phyloP scores from a whole-genome alignment of 31 red algal species.

The Pterothamnion heteromorphum region DNA sequence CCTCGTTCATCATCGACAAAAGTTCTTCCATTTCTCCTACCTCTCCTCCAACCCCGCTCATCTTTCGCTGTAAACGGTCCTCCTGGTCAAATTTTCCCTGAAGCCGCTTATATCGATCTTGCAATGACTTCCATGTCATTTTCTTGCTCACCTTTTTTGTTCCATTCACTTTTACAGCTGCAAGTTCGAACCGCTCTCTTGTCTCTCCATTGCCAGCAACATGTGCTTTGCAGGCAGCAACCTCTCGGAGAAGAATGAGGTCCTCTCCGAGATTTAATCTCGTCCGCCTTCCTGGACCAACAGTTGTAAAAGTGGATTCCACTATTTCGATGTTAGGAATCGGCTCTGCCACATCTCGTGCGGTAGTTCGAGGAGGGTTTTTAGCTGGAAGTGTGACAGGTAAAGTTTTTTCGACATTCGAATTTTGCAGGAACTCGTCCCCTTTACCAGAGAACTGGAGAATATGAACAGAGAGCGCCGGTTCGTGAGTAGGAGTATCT shows the following conservation, averaged over 20 bases:
- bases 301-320: too few species aligned
- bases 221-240: conserved; percentile 29
- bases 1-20: neutral
- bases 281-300: too few species aligned
- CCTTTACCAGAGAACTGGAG: too few species aligned
- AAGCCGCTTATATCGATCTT: conserved; percentile 32
- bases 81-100: neutral
- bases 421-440: too few species aligned
- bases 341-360: too few species aligned
- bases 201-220: neutral
- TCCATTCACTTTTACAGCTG: neutral
- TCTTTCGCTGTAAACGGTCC: neutral
- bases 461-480: too few species aligned
- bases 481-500: too few species aligned
- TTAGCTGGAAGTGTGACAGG: too few species aligned
- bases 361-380: too few species aligned
- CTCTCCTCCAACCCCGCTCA: neutral
- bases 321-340: too few species aligned
- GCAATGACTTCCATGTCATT: conserved; percentile 22
- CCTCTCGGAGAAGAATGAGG: neutral
- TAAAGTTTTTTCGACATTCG: too few species aligned
- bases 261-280: too few species aligned
- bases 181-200: conserved; percentile 22
- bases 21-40: neutral
- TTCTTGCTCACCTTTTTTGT: neutral